Evolutionary conservation across 2,329 filamentous ascomycete species (phyloP).

Genomic region (Aspergillus alliaceus): DNA sequence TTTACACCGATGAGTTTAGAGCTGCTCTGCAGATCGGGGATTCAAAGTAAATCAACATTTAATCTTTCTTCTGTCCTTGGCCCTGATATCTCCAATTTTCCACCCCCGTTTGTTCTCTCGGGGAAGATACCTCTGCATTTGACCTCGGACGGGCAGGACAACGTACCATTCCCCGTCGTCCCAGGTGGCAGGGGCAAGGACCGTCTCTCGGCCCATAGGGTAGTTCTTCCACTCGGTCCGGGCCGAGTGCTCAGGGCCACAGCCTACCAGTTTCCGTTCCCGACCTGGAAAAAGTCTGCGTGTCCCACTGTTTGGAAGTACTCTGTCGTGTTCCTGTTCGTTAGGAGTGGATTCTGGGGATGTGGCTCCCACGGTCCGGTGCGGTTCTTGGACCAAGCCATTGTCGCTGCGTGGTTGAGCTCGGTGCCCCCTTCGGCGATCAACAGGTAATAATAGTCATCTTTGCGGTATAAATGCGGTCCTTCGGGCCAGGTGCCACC

Average conservation of each 20-base stretch:
- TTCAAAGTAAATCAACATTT: not conserved
- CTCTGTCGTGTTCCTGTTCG: constrained; percentile 35
- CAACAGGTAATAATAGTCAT: constrained; percentile 28
- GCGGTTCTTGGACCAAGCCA: constrained; percentile 25
- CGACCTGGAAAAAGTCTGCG: constrained; percentile 56
- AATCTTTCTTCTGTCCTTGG: not conserved
- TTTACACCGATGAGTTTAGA: no score
- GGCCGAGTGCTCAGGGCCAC: constrained; percentile 47
- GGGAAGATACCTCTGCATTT: not conserved
- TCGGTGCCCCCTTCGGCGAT: constrained; percentile 23
- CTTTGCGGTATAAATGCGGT: constrained; percentile 27
- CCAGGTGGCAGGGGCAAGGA: constrained; percentile 53
- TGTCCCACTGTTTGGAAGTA: constrained; percentile 56
- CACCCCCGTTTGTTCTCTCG: not conserved
- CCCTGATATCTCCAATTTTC: constrained; percentile 3
- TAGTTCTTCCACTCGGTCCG: constrained; percentile 36
- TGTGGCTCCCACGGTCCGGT: constrained; percentile 42
- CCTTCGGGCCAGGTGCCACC: constrained; percentile 37
- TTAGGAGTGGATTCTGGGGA: constrained; percentile 41
- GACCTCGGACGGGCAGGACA: constrained; percentile 1
- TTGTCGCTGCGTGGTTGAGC: constrained; percentile 20
- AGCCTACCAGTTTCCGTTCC: constrained; percentile 54
- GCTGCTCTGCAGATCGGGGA: no score
- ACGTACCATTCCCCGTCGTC: constrained; percentile 47
- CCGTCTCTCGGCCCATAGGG: constrained; percentile 56